These are phyloP conservation scores for Scedosporium aurantiacum DNA, from an alignment of 2,329 filamentous ascomycete species.

Conservation along the genomic window DNA sequence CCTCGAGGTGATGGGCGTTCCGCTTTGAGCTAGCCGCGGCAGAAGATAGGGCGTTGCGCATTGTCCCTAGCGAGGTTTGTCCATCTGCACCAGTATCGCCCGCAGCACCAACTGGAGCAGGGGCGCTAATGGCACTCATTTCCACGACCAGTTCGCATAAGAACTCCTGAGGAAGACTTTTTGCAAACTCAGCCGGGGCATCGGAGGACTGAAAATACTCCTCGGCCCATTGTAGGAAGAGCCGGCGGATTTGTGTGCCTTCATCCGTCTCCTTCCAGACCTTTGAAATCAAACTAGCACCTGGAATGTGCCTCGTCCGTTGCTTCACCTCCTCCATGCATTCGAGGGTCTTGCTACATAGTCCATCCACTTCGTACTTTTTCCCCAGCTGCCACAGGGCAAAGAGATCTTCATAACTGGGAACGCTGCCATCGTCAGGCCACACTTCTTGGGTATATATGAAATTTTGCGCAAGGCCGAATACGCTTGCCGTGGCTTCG, in stretches of 20 bases:
- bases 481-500: conserved; percentile 35
- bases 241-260: conserved; percentile 45
- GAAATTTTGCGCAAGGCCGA: conserved; percentile 44
- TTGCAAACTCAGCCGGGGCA: conserved; percentile 44
- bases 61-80: neutral
- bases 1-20: conserved; percentile 38
- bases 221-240: conserved; percentile 50
- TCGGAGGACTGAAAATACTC: conserved; percentile 52
- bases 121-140: conserved; percentile 43
- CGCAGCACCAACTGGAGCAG: neutral
- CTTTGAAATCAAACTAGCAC: conserved; percentile 46
- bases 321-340: conserved; percentile 46
- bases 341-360: conserved; percentile 44
- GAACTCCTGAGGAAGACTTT: conserved; percentile 50
- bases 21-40: conserved; percentile 22
- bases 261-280: conserved; percentile 53
- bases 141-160: conserved; percentile 51
- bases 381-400: conserved; percentile 46
- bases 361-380: conserved; percentile 38
- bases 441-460: conserved; percentile 41
- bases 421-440: conserved; percentile 27
- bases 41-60: conserved; percentile 9
- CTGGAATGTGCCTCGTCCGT: conserved; percentile 42
- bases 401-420: conserved; percentile 43
- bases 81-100: neutral